phyloP scores from a whole-genome alignment of 192 early-diverging fungal species.

The Haplosporangium gracile region DNA sequence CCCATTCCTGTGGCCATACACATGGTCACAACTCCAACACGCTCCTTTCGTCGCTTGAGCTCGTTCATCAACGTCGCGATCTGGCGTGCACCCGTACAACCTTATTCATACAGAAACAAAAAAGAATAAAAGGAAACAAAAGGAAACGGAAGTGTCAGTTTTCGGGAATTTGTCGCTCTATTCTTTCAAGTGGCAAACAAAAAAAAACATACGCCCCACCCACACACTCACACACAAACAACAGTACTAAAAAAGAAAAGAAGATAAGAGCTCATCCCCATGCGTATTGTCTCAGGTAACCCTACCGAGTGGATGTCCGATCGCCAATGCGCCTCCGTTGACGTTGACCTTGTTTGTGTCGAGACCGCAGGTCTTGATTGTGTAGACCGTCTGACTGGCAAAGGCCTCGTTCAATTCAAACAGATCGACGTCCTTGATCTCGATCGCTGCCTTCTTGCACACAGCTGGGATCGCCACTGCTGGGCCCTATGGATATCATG shows the following conservation, averaged over 20 bases:
- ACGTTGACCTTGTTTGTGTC: conserved; percentile 93
- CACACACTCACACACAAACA: not conserved
- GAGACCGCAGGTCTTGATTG: conserved; percentile 87
- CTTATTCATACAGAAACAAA: conserved; percentile 85
- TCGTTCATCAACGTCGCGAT: conserved; percentile 95
- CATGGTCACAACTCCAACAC: conserved; percentile 53
- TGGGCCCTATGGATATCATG: conserved; percentile 67
- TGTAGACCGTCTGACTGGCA: conserved; percentile 96
- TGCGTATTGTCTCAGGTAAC: not conserved
- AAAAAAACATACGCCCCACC: too few relatives aligned
- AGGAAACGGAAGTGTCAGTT: not conserved
- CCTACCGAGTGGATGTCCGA: conserved; percentile 34
- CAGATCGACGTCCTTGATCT: conserved; percentile 83
- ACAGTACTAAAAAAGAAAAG: not conserved
- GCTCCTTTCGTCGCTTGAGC: conserved; percentile 62
- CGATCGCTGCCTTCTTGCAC: conserved; percentile 82
- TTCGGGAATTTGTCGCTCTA: not conserved
- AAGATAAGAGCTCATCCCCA: not conserved
- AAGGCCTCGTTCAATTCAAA: conserved; percentile 98
- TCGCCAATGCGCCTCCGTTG: conserved; percentile 61
- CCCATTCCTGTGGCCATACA: conserved; percentile 58
- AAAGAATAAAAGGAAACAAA: conserved; percentile 72
- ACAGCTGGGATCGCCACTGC: conserved; percentile 93
- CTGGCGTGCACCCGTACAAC: conserved; percentile 95
- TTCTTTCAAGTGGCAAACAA: not conserved